These are phyloP conservation scores for Penicillium sp. DNA, from an alignment of 2,329 filamentous ascomycete species.

Conservation along the genomic window DNA sequence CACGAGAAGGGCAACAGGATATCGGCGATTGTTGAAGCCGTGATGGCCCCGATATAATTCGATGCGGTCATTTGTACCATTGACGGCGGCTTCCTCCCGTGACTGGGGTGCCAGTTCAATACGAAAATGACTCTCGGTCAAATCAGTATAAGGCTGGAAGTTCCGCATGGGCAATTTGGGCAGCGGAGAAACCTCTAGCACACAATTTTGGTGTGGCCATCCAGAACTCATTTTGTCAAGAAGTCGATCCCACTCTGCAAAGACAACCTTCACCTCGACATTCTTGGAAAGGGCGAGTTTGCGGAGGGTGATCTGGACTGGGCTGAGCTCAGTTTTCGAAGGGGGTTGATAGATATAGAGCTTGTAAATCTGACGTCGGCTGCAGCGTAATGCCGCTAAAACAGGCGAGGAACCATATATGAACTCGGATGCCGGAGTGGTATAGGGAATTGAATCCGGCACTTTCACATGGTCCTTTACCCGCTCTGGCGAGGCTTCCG, in stretches of 20 bases:
- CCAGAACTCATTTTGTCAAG: conserved; percentile 78
- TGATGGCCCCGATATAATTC: conserved; percentile 21
- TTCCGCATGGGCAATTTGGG: conserved; percentile 62
- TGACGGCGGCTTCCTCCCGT: conserved; percentile 65
- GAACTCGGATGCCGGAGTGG: conserved; percentile 84
- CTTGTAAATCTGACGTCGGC: conserved; percentile 69
- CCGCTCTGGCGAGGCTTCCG: conserved; percentile 28
- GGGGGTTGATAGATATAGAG: conserved; percentile 67
- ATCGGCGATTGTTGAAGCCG: conserved; percentile 19
- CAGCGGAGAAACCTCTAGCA: conserved; percentile 80
- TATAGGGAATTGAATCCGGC: conserved; percentile 56
- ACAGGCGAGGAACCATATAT: conserved; percentile 81
- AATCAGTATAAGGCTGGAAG: conserved; percentile 48
- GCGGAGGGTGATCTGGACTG: conserved; percentile 32
- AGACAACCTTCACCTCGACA: conserved; percentile 56
- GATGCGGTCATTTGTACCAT: conserved; percentile 58
- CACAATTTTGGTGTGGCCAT: conserved; percentile 81
- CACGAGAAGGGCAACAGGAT: conserved; percentile 41
- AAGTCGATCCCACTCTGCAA: conserved; percentile 56
- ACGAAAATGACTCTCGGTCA: conserved; percentile 49
- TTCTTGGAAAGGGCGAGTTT: conserved; percentile 39
- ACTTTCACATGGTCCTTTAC: conserved; percentile 33
- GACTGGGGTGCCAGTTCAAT: conserved; percentile 62
- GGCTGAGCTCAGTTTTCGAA: conserved; percentile 46
- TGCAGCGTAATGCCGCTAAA: conserved; percentile 65